These are phyloP conservation scores for Microdochium paspali DNA, from an alignment of 2,329 filamentous ascomycete genomes.

Conservation along the genomic window DNA sequence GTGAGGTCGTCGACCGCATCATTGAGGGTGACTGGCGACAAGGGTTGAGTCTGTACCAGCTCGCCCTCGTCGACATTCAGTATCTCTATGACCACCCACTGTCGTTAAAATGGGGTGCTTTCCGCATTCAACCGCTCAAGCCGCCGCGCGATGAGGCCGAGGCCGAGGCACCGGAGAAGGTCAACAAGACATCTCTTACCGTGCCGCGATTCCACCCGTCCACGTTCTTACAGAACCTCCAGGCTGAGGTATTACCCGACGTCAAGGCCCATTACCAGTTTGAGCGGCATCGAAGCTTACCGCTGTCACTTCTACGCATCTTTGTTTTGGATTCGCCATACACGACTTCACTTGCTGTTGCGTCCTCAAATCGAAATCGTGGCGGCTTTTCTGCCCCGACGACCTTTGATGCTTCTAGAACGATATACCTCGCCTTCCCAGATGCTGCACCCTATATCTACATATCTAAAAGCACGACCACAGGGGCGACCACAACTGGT, in stretches of 20 bases:
- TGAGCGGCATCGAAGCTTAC: constrained; percentile 58
- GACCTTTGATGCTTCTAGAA: constrained; percentile 55
- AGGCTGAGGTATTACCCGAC: constrained; percentile 64
- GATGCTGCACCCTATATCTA: constrained; percentile 72
- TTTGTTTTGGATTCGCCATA: constrained; percentile 77
- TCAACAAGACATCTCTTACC: constrained; percentile 35
- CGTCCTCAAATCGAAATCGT: constrained; percentile 10
- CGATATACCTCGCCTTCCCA: constrained; percentile 75
- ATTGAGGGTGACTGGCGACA: constrained; percentile 60
- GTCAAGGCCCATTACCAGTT: constrained; percentile 80
- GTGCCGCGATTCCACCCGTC: constrained; percentile 71
- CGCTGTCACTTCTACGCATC: constrained; percentile 66
- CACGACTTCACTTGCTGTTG: constrained; percentile 45
- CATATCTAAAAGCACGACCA: constrained; percentile 41
- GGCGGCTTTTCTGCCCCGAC: constrained; percentile 16
- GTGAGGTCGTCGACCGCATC: constrained; percentile 55
- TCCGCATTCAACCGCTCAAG: constrained; percentile 45
- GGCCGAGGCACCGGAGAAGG: constrained; percentile 22
- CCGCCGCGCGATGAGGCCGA: constrained; percentile 28
- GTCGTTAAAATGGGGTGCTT: constrained; percentile 55
- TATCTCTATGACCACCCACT: constrained; percentile 56
- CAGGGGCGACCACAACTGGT: constrained; percentile 27
- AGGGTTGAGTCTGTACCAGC: constrained; percentile 54
- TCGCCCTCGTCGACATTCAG: constrained; percentile 60
- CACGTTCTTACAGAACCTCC: constrained; percentile 69